Percentiles rank a stretch among this genome's conserved stretches.
phyloP scores from a whole-genome alignment of 345 rosid genomes.

The Corchorus olitorius region DNA sequence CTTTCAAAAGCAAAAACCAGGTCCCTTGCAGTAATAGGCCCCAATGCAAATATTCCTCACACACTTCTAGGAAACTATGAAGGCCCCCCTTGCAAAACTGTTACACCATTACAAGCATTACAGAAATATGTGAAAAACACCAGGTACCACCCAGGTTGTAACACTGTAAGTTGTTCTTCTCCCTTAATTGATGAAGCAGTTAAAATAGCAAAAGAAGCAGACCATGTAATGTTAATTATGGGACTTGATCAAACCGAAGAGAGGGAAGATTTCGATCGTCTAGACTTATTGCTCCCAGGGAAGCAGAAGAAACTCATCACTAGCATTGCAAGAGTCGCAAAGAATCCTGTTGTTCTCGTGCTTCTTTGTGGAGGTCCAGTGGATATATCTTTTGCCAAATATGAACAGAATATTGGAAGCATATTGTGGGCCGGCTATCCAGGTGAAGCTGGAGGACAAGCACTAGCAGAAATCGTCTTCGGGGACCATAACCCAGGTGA shows the following conservation, averaged over 20 bases:
- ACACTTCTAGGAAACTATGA: slow-evolving; percentile 82
- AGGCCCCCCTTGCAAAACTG: slow-evolving; percentile 66
- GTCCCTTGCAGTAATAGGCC: slow-evolving; percentile 81
- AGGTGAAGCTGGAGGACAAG: slow-evolving; percentile 82
- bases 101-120: slow-evolving; percentile 61
- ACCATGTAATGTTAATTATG: slow-evolving; percentile 75
- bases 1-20: slow-evolving; percentile 39
- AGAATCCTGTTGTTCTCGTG: slow-evolving; percentile 67
- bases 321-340: slow-evolving; percentile 59
- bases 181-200: slow-evolving; percentile 54
- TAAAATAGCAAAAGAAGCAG: slow-evolving; percentile 50
- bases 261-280: slow-evolving; percentile 70
- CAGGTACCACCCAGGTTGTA: slow-evolving; percentile 60
- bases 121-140: slow-evolving; percentile 50
- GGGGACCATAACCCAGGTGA: slow-evolving; percentile 94
- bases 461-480: slow-evolving; percentile 77
- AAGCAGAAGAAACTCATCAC: slow-evolving; percentile 63
- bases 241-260: slow-evolving; percentile 89
- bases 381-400: slow-evolving; percentile 63
- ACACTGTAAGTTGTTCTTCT: slow-evolving; percentile 55
- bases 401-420: slow-evolving; percentile 58
- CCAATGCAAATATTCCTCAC: slow-evolving; percentile 58
- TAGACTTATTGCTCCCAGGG: slow-evolving; percentile 67
- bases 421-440: slow-evolving; percentile 97
- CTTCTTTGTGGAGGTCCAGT: slow-evolving; percentile 82